These are phyloP conservation scores for Pilasporangium apinafurcum DNA, from an alignment of 352 stramenopile species.

Conservation along the genomic window DNA sequence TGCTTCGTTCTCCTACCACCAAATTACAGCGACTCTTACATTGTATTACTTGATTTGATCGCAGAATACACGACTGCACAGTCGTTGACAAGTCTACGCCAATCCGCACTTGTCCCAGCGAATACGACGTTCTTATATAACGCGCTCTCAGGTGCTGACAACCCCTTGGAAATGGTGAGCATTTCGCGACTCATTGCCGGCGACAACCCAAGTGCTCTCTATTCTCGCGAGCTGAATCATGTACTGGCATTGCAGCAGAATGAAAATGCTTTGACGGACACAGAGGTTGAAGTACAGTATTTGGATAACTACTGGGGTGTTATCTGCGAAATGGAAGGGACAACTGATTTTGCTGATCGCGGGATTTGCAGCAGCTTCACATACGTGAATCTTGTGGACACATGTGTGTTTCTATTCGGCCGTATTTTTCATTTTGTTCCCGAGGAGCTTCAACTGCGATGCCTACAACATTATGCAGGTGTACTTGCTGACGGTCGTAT, in stretches of 20 bases:
- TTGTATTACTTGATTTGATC: conserved; percentile 70
- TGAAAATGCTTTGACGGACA: conserved; percentile 75
- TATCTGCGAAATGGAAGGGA: conserved; percentile 20
- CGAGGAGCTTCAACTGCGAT: conserved; percentile 79
- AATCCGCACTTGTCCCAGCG: conserved; percentile 45
- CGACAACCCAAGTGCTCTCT: conserved; percentile 57
- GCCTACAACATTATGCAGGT: conserved; percentile 69
- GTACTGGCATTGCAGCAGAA: conserved; percentile 58
- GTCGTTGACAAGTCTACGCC: conserved; percentile 60
- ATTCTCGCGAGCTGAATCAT: conserved; percentile 74
- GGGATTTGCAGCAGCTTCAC: conserved; percentile 67
- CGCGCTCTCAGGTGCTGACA: conserved; percentile 40
- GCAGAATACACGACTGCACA: conserved; percentile 75
- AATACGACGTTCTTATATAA: conserved; percentile 64
- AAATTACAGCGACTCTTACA: conserved; percentile 80
- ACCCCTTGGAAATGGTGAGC: conserved; percentile 56
- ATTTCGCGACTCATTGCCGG: conserved; percentile 45
- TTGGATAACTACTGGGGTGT: conserved; percentile 66
- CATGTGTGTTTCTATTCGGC: conserved; percentile 71
- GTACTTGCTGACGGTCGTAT: conserved; percentile 50
- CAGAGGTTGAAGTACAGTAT: conserved; percentile 80
- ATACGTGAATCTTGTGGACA: conserved; percentile 73
- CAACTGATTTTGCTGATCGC: conserved; percentile 20
- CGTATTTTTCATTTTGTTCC: conserved; percentile 72
- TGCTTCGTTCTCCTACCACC: conserved; percentile 65